A percentile compares a stretch with the other conserved stretches of the same genome.
Conservation (phyloP, 495 filamentous ascomycete species). For the Neurospora africana region DNA sequence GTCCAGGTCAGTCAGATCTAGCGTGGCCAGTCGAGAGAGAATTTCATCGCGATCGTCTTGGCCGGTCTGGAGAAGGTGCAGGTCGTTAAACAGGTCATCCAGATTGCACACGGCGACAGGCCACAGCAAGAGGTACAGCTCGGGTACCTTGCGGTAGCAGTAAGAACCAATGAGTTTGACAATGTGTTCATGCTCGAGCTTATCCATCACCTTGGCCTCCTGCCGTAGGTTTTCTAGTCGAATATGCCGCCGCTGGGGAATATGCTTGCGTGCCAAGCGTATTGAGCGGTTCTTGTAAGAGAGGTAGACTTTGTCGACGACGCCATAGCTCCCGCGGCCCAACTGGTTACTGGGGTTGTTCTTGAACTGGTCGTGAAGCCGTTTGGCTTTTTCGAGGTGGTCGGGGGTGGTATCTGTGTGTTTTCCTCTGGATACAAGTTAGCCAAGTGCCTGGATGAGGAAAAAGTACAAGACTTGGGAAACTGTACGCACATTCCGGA, state of each 20-base stretch:
- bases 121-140: constrained; percentile 31
- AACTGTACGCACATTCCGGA: constrained; percentile 23
- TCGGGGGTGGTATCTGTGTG: constrained; percentile 15
- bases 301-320: constrained; percentile 27
- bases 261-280: constrained; percentile 25
- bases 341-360: constrained; percentile 13
- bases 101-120: constrained; percentile 34
- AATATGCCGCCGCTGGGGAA: constrained; percentile 10
- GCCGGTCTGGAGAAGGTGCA: constrained; percentile 21
- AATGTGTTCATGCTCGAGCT: constrained; percentile 31
- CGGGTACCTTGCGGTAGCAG: constrained; percentile 14
- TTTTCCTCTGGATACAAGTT: constrained; percentile 17
- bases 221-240: constrained; percentile 24
- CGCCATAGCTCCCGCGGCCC: constrained; percentile 23
- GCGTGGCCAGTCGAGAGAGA: constrained; percentile 14
- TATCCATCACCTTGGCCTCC: constrained; percentile 35
- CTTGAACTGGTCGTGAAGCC: constrained; percentile 23
- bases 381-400: constrained; percentile 23
- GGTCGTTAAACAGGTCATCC: constrained; percentile 25
- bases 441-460: background rate
- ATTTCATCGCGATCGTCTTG: constrained; percentile 24
- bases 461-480: background rate
- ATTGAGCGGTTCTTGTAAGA: constrained; percentile 19
- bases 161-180: constrained; percentile 35
- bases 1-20: constrained; percentile 22